Conservation (phyloP, 2,329 filamentous ascomycete species). For the Colletotrichum euphorbiae region DNA sequence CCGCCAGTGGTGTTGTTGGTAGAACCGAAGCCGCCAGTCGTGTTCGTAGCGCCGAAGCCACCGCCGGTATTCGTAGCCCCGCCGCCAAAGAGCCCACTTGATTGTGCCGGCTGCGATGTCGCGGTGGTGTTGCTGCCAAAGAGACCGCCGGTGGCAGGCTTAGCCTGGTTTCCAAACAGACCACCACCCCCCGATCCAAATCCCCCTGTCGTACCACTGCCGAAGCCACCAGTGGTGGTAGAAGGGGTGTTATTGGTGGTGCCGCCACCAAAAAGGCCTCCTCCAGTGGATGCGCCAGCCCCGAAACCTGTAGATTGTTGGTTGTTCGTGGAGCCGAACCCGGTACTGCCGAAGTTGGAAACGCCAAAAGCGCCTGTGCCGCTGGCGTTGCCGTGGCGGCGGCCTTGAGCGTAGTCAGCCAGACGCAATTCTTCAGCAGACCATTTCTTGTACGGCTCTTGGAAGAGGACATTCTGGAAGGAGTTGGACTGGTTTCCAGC, state of each 20-base stretch:
- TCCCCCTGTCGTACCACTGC: slow-evolving; percentile 47
- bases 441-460: slow-evolving; percentile 86
- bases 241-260: slow-evolving; percentile 34
- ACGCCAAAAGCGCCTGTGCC: slow-evolving; percentile 88
- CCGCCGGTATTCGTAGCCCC: slow-evolving; percentile 39
- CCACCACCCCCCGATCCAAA: slow-evolving; percentile 52
- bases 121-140: slow-evolving; percentile 25
- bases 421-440: slow-evolving; percentile 87
- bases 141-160: slow-evolving; percentile 37
- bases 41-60: slow-evolving; percentile 33
- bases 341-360: slow-evolving; percentile 60
- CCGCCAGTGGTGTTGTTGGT: slow-evolving; percentile 43
- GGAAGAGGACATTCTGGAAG: slow-evolving; percentile 84
- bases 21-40: slow-evolving; percentile 47
- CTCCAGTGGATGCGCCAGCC: slow-evolving; percentile 43
- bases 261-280: slow-evolving; percentile 56
- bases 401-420: slow-evolving; percentile 89
- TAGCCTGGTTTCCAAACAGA: slow-evolving; percentile 54
- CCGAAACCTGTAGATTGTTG: slow-evolving; percentile 58
- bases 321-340: slow-evolving; percentile 58
- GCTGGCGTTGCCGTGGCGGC: slow-evolving; percentile 83
- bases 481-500: slow-evolving; percentile 65
- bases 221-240: slow-evolving; percentile 39
- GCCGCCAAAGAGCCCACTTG: slow-evolving; percentile 42
- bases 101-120: slow-evolving; percentile 40